Evolutionary conservation across 208 protist species (phyloP).

Genomic region (Naegleria fowleri): DNA sequence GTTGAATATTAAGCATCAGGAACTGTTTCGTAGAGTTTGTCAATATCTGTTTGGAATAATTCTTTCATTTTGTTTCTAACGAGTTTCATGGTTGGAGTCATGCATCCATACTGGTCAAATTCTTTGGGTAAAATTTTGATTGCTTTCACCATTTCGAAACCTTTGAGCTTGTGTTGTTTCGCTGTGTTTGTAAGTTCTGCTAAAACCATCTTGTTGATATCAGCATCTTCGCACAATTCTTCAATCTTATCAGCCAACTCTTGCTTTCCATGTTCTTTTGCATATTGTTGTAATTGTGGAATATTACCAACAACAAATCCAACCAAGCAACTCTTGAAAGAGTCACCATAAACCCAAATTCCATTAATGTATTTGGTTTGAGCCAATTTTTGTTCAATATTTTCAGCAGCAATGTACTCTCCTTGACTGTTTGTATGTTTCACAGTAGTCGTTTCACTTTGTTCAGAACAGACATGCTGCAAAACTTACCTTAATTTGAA

Average conservation of each 20-base stretch:
- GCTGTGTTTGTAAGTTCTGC: neutral
- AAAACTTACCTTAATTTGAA: slow-evolving; percentile 53
- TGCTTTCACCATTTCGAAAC: neutral
- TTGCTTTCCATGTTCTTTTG: neutral
- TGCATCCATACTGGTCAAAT: neutral
- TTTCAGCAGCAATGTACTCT: slow-evolving; percentile 25
- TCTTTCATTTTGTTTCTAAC: neutral
- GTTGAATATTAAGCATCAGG: neutral
- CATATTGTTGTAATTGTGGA: neutral
- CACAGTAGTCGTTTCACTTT: too few species aligned
- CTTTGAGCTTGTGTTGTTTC: neutral
- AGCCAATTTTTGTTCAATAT: neutral
- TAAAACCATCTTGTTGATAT: neutral
- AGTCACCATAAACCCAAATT: slow-evolving; percentile 23
- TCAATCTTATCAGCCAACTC: neutral
- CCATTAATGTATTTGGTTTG: neutral
- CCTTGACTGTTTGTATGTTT: neutral
- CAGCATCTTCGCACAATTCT: neutral
- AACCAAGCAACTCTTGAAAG: neutral
- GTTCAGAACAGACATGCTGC: too few species aligned
- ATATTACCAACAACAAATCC: neutral
- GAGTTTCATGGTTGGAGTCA: slow-evolving; percentile 21
- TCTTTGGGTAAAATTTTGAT: neutral
- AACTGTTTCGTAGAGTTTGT: neutral
- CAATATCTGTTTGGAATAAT: neutral